Evolutionary conservation across 768 basidiomycete genomes (phyloP), one percentile per base, ranked within the genome.

Genomic region (Gymnopilus dilepis): DNA sequence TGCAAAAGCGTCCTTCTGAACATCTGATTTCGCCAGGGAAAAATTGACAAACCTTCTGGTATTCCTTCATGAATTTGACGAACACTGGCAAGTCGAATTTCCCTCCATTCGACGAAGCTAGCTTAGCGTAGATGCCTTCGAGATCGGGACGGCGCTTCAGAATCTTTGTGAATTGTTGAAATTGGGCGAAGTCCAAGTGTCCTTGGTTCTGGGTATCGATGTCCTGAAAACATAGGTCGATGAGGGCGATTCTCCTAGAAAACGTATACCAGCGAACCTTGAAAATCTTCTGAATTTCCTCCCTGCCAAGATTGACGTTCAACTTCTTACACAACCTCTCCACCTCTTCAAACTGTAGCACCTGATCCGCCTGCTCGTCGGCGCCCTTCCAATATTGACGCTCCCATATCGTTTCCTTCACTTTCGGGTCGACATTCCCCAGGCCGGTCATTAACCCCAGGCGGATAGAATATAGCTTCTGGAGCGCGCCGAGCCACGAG

Each of bases 111-210:
- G 64, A 41, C 21, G 68, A 65, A 33, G 68, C 68, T 9, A 82
- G 62, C 17, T 76, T 73, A 43, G 72, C 73, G 72, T 89, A 91
- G 7, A 97, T 74, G 0, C 77, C 69, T 56, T 91, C 87, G 0
- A 99, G 72, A 50, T 99, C 97, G 0, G 91, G 88, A 15, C 97
- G 86, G n/a, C 83, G 80, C 71, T 95, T 96, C 58, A 97, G 82
- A 31, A 87, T 73, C 69, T 89, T 91, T 64, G 96, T 90, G 62
- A 99, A 94, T 12, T 76, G 79, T 65, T 91, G 89, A 72, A 97
- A 98, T 59, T 88, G 89, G 1, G 79, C 63, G 68, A 94, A 95
- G 71, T 94, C 86, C 31, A 97, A 84, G 63, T 82, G 85, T 0
- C 84, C 85, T 1, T 79, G 79, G 1, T 76, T 73, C 52, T 81